phyloP scores from a whole-genome alignment of 2,329 filamentous ascomycete genomes.

The Salinomyces thailandicus region DNA sequence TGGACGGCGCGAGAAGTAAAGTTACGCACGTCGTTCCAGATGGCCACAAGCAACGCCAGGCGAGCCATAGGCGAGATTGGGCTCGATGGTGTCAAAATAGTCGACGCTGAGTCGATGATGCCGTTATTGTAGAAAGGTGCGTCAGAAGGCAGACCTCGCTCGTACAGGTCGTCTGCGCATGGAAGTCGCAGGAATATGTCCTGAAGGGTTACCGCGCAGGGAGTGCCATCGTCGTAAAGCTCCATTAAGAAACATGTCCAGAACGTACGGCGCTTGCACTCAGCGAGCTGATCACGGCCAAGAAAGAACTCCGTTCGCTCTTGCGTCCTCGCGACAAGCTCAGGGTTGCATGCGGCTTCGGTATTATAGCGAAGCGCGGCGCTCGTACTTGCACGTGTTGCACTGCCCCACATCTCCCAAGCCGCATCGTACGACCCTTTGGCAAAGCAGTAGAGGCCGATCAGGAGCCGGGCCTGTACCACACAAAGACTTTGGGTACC shows the following conservation, averaged over 20 bases:
- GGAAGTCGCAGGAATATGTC: constrained; percentile 60
- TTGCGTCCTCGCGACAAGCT: background rate
- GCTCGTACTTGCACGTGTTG: constrained; percentile 48
- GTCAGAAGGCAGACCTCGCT: constrained; percentile 46
- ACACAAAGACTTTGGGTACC: constrained; percentile 51
- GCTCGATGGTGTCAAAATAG: constrained; percentile 29
- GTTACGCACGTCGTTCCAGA: constrained; percentile 56
- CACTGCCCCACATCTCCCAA: constrained; percentile 54
- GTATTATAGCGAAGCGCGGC: constrained; percentile 48
- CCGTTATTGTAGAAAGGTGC: constrained; percentile 52
- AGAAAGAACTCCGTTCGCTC: constrained; percentile 16
- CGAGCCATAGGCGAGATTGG: constrained; percentile 46
- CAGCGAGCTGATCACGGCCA: constrained; percentile 39
- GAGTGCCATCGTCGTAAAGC: constrained; percentile 45
- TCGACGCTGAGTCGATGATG: constrained; percentile 30
- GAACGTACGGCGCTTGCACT: constrained; percentile 60
- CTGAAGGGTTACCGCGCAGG: constrained; percentile 49
- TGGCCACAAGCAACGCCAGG: constrained; percentile 50
- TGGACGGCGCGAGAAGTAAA: constrained; percentile 46
- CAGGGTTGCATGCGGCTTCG: constrained; percentile 38
- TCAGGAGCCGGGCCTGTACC: constrained; percentile 55
- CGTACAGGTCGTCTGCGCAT: constrained; percentile 50
- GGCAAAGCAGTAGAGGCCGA: constrained; percentile 56
- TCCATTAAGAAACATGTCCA: constrained; percentile 64
- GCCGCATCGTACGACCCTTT: constrained; percentile 49